phyloP scores from a whole-genome alignment of 306 rosid genomes.

The Lotus japonicus region DNA sequence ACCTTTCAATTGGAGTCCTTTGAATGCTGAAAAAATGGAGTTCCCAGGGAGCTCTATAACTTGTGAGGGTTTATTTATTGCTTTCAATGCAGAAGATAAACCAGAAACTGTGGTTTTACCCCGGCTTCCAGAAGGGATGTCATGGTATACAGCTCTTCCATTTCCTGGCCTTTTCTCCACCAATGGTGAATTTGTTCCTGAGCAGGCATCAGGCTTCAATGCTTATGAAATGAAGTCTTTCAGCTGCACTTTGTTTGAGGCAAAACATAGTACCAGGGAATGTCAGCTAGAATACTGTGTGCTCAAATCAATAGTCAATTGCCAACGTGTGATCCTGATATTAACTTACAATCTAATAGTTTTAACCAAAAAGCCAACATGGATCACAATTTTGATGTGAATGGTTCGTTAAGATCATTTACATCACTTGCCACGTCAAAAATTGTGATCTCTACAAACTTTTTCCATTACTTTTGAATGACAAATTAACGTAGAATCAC shows the following conservation, averaged over 20 bases:
- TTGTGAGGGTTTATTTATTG: conserved; percentile 48
- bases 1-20: conserved; percentile 59
- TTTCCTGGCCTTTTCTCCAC: conserved; percentile 70
- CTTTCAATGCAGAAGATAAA: conserved; percentile 60
- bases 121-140: conserved; percentile 41
- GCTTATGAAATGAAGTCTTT: conserved; percentile 53
- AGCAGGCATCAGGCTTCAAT: conserved; percentile 26
- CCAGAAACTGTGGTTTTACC: conserved; percentile 56
- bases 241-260: conserved; percentile 76
- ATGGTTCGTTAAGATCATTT: too few species aligned
- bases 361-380: too few species aligned
- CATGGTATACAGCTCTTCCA: conserved; percentile 76
- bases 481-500: too few species aligned
- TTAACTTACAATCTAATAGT: too few species aligned
- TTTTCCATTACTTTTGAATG: too few species aligned
- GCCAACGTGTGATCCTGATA: too few species aligned
- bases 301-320: too few species aligned
- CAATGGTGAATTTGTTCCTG: conserved; percentile 39
- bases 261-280: conserved; percentile 26
- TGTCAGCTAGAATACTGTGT: too few species aligned
- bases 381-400: too few species aligned
- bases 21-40: conserved; percentile 39
- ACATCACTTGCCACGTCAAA: too few species aligned
- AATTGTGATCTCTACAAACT: too few species aligned
- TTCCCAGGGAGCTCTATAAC: conserved; percentile 17